Evolutionary conservation across 2,329 filamentous ascomycete species (phyloP).

Genomic region (Aspergillus viridinutans): DNA sequence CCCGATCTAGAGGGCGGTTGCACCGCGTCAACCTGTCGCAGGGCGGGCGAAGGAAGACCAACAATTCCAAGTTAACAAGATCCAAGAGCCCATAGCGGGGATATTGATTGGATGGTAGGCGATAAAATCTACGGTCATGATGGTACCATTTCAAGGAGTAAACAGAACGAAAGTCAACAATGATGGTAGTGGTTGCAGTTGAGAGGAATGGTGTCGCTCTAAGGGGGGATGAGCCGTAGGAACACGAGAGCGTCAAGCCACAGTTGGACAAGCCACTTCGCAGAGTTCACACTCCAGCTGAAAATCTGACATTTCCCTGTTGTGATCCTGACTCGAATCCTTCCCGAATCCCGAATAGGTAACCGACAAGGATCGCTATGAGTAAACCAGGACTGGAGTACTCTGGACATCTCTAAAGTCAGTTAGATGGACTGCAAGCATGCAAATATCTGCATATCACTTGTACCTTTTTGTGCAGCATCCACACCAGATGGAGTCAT

Average conservation of each 20-base stretch:
- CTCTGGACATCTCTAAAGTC: neutral
- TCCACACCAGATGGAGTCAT: neutral
- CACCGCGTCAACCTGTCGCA: neutral
- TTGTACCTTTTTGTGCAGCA: neutral
- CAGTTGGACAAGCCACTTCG: neutral
- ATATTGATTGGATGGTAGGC: too few species aligned
- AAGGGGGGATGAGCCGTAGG: constrained; percentile 5
- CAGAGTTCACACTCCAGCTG: neutral
- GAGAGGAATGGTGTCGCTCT: neutral
- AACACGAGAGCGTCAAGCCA: constrained; percentile 16
- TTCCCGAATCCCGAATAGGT: constrained; percentile 9
- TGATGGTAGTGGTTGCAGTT: constrained; percentile 1
- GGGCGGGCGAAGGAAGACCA: too few species aligned
- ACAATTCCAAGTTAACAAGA: too few species aligned
- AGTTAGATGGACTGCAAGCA: neutral
- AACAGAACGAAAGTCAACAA: neutral
- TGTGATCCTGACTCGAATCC: constrained; percentile 6
- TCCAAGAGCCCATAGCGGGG: too few species aligned
- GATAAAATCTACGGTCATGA: constrained; percentile 4
- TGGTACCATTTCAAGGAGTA: neutral
- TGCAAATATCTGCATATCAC: neutral
- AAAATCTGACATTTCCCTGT: neutral
- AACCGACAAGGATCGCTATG: neutral
- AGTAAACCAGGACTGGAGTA: neutral
- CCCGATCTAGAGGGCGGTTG: constrained; percentile 10